Percentiles rank a stretch among this genome's conserved stretches.
phyloP scores from a whole-genome alignment of 768 basidiomycete genomes.

The Pholiota microspora region DNA sequence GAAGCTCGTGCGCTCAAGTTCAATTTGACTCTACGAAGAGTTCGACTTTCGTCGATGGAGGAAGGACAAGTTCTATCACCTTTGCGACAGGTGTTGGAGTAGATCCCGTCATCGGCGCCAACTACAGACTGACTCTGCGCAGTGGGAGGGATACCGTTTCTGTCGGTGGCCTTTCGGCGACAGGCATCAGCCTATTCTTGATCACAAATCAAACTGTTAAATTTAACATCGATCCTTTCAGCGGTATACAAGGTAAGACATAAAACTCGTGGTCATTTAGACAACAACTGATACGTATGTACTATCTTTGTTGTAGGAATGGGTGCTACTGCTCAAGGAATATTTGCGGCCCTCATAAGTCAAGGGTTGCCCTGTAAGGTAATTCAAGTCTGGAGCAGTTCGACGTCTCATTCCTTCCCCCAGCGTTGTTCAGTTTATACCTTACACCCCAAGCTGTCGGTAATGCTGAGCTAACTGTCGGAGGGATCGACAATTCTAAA shows the following conservation, averaged over 20 bases:
- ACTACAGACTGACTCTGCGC: constrained; percentile 46
- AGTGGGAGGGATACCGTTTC: constrained; percentile 47
- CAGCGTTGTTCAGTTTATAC: constrained; percentile 51
- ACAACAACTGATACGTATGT: background rate
- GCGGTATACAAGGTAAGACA: constrained; percentile 48
- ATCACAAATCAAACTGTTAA: constrained; percentile 52
- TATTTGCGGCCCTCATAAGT: constrained; percentile 44
- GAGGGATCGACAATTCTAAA: constrained; percentile 51
- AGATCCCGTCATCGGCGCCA: constrained; percentile 46
- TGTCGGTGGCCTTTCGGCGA: constrained; percentile 41
- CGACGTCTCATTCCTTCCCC: constrained; percentile 2
- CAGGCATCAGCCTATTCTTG: constrained; percentile 40
- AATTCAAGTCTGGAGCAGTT: background rate
- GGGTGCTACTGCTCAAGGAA: constrained; percentile 46
- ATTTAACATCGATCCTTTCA: constrained; percentile 55
- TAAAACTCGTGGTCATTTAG: background rate
- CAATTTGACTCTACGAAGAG: constrained; percentile 48
- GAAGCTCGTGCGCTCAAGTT: constrained; percentile 39
- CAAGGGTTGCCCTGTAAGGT: constrained; percentile 50
- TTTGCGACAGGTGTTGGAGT: constrained; percentile 57
- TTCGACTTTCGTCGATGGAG: constrained; percentile 48
- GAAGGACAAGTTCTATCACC: constrained; percentile 40
- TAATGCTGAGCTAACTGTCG: constrained; percentile 51
- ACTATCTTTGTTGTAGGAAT: constrained; percentile 34
- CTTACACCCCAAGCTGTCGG: constrained; percentile 47